These are phyloP conservation scores for Pterocarpus macrocarpus DNA, from an alignment of 306 rosid species.

Conservation along the genomic window DNA sequence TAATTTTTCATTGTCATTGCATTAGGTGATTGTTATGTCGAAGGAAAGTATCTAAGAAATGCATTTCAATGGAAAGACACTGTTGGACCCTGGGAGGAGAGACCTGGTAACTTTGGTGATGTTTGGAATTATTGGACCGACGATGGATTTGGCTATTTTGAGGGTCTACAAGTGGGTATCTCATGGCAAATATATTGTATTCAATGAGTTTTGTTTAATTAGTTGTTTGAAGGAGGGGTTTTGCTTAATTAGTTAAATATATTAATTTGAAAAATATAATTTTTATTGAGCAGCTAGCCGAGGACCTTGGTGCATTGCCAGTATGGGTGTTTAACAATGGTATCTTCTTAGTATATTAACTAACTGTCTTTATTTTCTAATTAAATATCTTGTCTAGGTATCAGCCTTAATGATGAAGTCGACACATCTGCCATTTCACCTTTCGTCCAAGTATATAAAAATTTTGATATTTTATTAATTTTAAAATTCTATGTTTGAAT, in stretches of 20 bases:
- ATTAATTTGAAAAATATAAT: too few species aligned
- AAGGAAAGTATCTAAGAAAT: conserved; percentile 78
- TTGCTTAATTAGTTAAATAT: too few species aligned
- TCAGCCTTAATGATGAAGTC: conserved; percentile 70
- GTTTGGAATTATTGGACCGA: conserved; percentile 88
- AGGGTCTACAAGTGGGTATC: conserved; percentile 70
- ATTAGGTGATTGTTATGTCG: conserved; percentile 77
- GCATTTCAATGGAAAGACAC: conserved; percentile 79
- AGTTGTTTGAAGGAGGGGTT: too few species aligned
- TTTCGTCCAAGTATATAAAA: conserved; percentile 63
- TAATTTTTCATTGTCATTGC: conserved; percentile 17
- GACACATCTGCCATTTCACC: conserved; percentile 60
- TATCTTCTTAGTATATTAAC: conserved; percentile 20
- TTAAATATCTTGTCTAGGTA: conserved; percentile 50
- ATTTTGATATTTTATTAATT: neutral
- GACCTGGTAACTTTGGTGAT: conserved; percentile 86
- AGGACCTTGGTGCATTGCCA: conserved; percentile 69
- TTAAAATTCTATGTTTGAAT: neutral
- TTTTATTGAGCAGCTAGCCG: conserved; percentile 60
- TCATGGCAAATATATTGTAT: neutral
- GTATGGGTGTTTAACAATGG: conserved; percentile 77
- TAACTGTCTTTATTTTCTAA: neutral
- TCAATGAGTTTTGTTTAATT: neutral
- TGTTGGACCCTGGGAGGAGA: conserved; percentile 76
- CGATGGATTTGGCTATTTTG: conserved; percentile 81